Base-by-base conservation (phyloP, 2,329 filamentous ascomycete genomes). In the Exophiala xenobiotica region DNA sequence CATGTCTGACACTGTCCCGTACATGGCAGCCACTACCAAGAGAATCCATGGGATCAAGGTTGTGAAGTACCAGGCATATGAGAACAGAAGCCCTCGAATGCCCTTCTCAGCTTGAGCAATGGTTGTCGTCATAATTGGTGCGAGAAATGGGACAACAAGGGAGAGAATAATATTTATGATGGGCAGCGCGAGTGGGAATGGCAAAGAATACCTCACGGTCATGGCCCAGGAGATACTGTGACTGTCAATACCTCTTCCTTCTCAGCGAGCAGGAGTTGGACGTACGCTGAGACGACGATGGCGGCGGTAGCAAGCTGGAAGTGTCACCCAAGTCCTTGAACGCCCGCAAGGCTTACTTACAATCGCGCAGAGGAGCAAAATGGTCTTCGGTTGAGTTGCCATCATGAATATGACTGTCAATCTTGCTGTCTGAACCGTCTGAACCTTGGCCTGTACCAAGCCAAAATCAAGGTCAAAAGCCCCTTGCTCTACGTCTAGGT, bases 11-110 rank as follows among this genome's bases (percentile, higher is more conserved):
- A 67, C 63, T 20, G 62, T 60, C 14, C 64, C 58, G 41, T 68
- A 68, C 3, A 64, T 54, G 4, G 66, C 51, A 29, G 63, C 61
- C 6, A 66, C 42, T n/a, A 64, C 66, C 23, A 65, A 60, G n/a
- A 68, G 37, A 16, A 62, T 47, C 1, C 64, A 60, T 3, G 62
- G 57, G n/a, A 67, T 51, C 20, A 67, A 47, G 1, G 64, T 62
- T 12, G 64, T 54, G 5, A 61, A 26, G 16, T 35, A 46, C 26
- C 18, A 46, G 6, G 29, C 26, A n/a, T 40, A 24, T 35, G 39
- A 35, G 23, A 31, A n/a, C 26, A 31, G 31, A 31, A 29, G 19
- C 22, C 26, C 14, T 31, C 12, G 19, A 23, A 46, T n/a, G 33
- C 31, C 16, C 20, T 23, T 27, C 16, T 33, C 19, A 33, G 18